Conservation (phyloP, 2,329 filamentous ascomycete genomes). For the Neofusicoccum ribis region DNA sequence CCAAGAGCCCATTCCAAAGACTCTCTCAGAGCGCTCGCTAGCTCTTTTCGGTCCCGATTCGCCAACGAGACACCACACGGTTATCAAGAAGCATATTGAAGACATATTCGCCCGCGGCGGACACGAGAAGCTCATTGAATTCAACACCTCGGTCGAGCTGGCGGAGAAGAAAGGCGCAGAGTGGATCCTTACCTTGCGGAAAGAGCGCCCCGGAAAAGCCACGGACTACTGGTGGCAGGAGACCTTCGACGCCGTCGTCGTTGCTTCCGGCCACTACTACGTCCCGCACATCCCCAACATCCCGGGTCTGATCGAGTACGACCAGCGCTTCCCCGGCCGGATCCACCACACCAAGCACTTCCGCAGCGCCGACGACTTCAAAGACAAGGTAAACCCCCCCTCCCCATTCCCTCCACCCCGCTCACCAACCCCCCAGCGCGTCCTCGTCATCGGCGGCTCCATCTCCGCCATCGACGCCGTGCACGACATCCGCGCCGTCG, state of each 20-base stretch:
- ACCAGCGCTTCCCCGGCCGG: slow-evolving; percentile 57
- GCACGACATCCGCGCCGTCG: slow-evolving; percentile 18
- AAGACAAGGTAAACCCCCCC: slow-evolving; percentile 9
- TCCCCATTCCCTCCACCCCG: no score
- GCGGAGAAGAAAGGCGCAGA: slow-evolving; percentile 23
- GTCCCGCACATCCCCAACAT: slow-evolving; percentile 68
- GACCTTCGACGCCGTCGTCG: slow-evolving; percentile 66
- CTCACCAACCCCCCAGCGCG: not conserved
- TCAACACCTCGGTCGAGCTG: slow-evolving; percentile 36
- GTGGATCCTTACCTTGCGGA: slow-evolving; percentile 35
- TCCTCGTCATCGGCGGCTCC: slow-evolving; percentile 23
- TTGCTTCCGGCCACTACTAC: slow-evolving; percentile 74
- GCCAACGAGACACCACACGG: slow-evolving; percentile 62
- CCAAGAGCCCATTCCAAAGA: slow-evolving; percentile 54
- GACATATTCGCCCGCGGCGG: slow-evolving; percentile 43
- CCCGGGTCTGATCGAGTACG: slow-evolving; percentile 60
- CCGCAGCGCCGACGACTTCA: slow-evolving; percentile 20
- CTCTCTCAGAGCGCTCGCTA: slow-evolving; percentile 44
- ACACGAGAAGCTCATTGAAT: slow-evolving; percentile 37
- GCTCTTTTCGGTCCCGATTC: slow-evolving; percentile 57
- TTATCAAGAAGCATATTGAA: slow-evolving; percentile 58
- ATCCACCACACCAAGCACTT: slow-evolving; percentile 57
- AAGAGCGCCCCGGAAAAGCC: not conserved
- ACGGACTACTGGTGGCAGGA: slow-evolving; percentile 42
- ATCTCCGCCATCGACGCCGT: slow-evolving; percentile 23